phyloP scores from a whole-genome alignment of 768 basidiomycete species.

The Boletus speciosus region DNA sequence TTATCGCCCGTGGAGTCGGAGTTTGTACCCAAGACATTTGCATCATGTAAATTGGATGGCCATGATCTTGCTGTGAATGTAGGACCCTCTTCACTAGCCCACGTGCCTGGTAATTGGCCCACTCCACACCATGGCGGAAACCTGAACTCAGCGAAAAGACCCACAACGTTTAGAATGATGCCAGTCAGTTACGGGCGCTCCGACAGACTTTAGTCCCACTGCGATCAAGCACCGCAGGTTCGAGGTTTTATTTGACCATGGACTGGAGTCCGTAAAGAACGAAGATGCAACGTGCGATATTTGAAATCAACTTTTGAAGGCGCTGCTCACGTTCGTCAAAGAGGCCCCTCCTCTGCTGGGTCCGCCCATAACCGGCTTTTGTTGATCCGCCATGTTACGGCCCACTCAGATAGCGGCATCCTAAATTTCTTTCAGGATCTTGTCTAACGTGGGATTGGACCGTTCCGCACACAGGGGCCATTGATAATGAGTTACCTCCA shows the following conservation, averaged over 20 bases:
- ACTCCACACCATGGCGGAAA: not conserved
- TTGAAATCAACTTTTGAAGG: not conserved
- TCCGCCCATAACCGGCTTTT: no score
- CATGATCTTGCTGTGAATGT: not conserved
- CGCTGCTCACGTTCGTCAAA: not conserved
- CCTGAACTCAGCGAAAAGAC: not conserved
- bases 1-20: not conserved
- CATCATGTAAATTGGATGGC: not conserved
- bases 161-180: not conserved
- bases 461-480: no score
- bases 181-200: not conserved
- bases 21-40: not conserved
- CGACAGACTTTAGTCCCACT: not conserved
- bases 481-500: not conserved
- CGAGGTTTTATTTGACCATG: not conserved
- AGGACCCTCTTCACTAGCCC: not conserved
- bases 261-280: not conserved
- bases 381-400: no score
- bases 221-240: not conserved
- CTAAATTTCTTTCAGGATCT: no score
- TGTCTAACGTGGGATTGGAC: no score
- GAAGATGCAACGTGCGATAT: not conserved
- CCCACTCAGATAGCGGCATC: no score
- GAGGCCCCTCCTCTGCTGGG: no score
- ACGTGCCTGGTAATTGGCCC: not conserved